A percentile compares a stretch with the other conserved stretches of the same genome.
These are phyloP conservation scores for Nemania serpens DNA, from an alignment of 2,329 filamentous ascomycete genomes.

Conservation along the genomic window DNA sequence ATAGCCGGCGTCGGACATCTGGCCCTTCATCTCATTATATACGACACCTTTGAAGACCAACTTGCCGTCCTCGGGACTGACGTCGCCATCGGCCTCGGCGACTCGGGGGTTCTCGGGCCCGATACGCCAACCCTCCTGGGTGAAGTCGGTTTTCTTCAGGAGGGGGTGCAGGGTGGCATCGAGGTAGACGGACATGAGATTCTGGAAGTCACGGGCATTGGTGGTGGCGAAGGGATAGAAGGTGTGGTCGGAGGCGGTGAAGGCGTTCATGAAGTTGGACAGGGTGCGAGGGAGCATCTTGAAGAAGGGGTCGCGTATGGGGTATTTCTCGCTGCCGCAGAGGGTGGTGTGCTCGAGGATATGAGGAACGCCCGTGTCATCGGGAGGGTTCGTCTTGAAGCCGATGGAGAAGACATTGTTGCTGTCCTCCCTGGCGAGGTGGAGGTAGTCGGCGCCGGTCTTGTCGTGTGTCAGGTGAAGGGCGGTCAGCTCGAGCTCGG, in stretches of 20 bases:
- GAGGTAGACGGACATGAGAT: conserved; percentile 94
- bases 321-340: conserved; percentile 95
- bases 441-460: conserved; percentile 93
- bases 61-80: conserved; percentile 62
- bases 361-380: conserved; percentile 94
- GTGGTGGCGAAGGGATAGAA: conserved; percentile 98
- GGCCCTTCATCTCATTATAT: conserved; percentile 99
- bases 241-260: conserved; percentile 94
- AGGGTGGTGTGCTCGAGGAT: conserved; percentile 97
- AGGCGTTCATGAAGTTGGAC: conserved; percentile 99
- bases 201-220: conserved; percentile 92
- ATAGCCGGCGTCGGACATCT: conserved; percentile 97
- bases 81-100: conserved; percentile 48
- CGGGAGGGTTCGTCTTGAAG: conserved; percentile 98
- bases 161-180: conserved; percentile 92
- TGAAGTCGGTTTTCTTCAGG: conserved; percentile 88
- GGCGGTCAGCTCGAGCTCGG: conserved; percentile 90
- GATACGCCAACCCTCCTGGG: conserved; percentile 95
- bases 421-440: conserved; percentile 91
- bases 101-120: conserved; percentile 85
- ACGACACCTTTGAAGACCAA: conserved; percentile 97
- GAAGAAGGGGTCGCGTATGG: conserved; percentile 98
- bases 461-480: conserved; percentile 90
- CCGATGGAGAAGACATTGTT: conserved; percentile 99
- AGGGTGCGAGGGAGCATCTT: conserved; percentile 98